Percentiles rank a stretch among this genome's conserved stretches.
Evolutionary conservation across 129 eudicot genomes (phyloP).

Genomic region (Pseudognaphalium luteoalbum): DNA sequence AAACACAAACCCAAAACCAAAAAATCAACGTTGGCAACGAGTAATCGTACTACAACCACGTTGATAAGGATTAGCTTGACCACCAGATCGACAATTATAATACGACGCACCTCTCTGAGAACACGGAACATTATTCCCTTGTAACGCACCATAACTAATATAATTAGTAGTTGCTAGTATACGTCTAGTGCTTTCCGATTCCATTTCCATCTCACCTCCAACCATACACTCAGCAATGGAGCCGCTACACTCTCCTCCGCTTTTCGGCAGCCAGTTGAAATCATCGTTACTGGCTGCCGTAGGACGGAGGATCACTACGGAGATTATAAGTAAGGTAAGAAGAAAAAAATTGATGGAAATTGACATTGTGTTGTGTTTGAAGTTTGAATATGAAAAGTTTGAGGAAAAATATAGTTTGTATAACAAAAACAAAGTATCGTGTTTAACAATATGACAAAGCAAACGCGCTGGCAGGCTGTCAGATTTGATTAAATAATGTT

Average conservation of each 20-base stretch:
- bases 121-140: conserved; percentile 69
- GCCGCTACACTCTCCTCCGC: conserved; percentile 50
- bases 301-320: conserved; percentile 21
- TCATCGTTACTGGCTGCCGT: conserved; percentile 16
- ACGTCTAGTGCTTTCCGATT: conserved; percentile 69
- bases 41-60: conserved; percentile 80
- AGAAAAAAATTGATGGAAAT: conserved; percentile 15
- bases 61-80: conserved; percentile 79
- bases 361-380: conserved; percentile 30
- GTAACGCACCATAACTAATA: conserved; percentile 78
- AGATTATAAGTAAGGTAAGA: conserved; percentile 20
- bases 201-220: conserved; percentile 57
- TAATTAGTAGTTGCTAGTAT: conserved; percentile 51
- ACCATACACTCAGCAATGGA: conserved; percentile 71
- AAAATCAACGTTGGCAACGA: conserved; percentile 61
- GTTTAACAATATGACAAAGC: conserved; percentile 17
- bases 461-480: conserved; percentile 43
- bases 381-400: background rate
- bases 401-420: background rate
- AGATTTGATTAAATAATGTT: conserved; percentile 21
- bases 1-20: background rate
- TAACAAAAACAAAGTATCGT: background rate
- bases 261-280: conserved; percentile 38
- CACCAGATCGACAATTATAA: conserved; percentile 76
- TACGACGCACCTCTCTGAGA: conserved; percentile 77